A percentile compares a stretch with the other conserved stretches of the same genome.
Evolutionary conservation across 148 eudicot genomes (phyloP).

Genomic region (Spergularia bocconei): DNA sequence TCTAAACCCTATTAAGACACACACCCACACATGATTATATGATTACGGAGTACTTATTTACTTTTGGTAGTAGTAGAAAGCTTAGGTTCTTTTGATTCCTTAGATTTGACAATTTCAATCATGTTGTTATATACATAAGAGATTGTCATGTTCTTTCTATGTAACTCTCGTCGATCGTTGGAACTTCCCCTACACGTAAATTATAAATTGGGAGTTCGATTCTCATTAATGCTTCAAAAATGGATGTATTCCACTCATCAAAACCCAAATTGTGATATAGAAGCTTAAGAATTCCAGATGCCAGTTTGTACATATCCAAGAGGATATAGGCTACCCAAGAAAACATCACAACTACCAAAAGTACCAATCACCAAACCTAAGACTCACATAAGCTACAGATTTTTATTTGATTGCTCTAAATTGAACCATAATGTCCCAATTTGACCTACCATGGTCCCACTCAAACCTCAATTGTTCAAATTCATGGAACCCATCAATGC

Average conservation of each 20-base stretch:
- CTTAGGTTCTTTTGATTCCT: conserved; percentile 33
- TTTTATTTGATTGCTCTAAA: conserved; percentile 22
- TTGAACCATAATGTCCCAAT: conserved; percentile 25
- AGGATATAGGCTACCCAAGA: neutral
- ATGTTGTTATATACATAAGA: neutral
- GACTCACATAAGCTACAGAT: conserved; percentile 16
- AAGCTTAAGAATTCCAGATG: conserved; percentile 16
- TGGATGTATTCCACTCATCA: too few relatives aligned
- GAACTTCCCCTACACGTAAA: too few relatives aligned
- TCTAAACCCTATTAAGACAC: conserved; percentile 21
- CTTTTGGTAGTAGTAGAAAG: conserved; percentile 29
- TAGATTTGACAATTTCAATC: conserved; percentile 29
- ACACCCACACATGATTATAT: neutral
- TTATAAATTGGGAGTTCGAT: too few relatives aligned
- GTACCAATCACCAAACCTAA: conserved; percentile 26
- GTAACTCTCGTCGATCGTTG: too few relatives aligned
- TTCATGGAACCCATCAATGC: conserved; percentile 15
- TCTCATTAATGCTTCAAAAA: too few relatives aligned
- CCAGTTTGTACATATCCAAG: neutral
- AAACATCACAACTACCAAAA: conserved; percentile 25
- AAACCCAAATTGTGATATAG: too few relatives aligned
- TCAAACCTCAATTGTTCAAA: conserved; percentile 13
- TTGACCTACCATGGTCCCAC: conserved; percentile 37
- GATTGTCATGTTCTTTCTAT: too few relatives aligned
- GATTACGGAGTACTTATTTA: conserved; percentile 14